Base-by-base conservation (phyloP, 2,329 filamentous ascomycete genomes). In the Xylaria polymorpha region DNA sequence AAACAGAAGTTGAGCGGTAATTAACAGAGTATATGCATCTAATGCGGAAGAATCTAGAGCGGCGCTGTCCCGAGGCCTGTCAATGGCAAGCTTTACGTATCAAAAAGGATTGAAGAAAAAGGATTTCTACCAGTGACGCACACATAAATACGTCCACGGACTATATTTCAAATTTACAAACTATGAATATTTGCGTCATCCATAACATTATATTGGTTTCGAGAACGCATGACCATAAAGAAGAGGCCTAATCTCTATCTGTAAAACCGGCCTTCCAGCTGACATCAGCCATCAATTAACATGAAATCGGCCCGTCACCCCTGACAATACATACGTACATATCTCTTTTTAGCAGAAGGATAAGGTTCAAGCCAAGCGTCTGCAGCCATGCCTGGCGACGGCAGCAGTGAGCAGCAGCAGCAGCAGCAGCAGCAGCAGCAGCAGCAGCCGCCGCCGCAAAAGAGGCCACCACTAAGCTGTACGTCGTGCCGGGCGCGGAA, bases 401-500 rank as follows among this genome's bases (percentile, higher is more conserved):
- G 61, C 53, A 56, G 53, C 50, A 25, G 25, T 4, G 25, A 29
- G 25, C 25, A 29, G 25, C 25, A 29, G 25, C 25, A 29, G 25
- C 25, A 29, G 25, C 25, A 29, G 25, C 25, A 51, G 48, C 51
- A 51, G 22, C 48, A 51, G 48, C 22, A 15, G 22, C 55, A 35
- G 41, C 41, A 46, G 48, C 22, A 29, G 48, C 12, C 20, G 51
- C 51, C 65, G 56, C 57, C 64, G 7, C 72, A 72, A 61, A 62
- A 71, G 53, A 81, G 82, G 67, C 79, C 81, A 61, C 80, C 81
- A n/a, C 76, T 85, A 56, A 84, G 82, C 44, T 92, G 90, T 75
- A 82, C 88, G 5, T 83, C 84, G n/a, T 92, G 90, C 73, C 87
- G 90, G 68, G 85, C 87, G 70, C 85, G 88, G 70, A 91, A 90